Percentiles rank a stretch among this genome's conserved stretches.
Evolutionary conservation across 257 asterid species (phyloP).

Genomic region (Nicotiana benthamiana): DNA sequence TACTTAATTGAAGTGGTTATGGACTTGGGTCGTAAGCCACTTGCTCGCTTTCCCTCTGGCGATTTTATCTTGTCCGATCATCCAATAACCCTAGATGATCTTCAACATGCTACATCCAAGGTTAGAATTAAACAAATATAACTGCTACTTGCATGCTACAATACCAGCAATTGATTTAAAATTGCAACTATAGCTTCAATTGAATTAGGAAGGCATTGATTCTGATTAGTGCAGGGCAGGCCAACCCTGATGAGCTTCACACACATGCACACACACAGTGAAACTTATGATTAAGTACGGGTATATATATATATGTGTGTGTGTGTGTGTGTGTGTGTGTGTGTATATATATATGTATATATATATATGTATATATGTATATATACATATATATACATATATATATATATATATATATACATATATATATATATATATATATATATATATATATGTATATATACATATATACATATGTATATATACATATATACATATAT

Average conservation of each 20-base stretch:
- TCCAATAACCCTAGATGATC: constrained; percentile 61
- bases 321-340: too few species aligned
- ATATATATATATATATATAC: too few species aligned
- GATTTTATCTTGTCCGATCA: constrained; percentile 69
- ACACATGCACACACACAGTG: background rate
- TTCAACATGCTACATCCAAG: constrained; percentile 63
- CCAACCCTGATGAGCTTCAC: background rate
- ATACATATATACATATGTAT: too few species aligned
- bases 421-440: too few species aligned
- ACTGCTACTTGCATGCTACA: background rate
- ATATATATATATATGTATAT: too few species aligned
- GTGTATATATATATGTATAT: too few species aligned
- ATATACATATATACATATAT: too few species aligned
- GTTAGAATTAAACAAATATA: constrained; percentile 14
- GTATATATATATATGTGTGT: too few species aligned
- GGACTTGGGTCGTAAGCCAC: constrained; percentile 93
- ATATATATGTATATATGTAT: too few species aligned
- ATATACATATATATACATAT: too few species aligned
- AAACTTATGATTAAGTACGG: too few species aligned
- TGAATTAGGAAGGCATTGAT: background rate
- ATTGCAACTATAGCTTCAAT: background rate
- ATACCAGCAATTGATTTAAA: background rate
- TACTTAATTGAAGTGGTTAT: constrained; percentile 87
- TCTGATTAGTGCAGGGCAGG: background rate
- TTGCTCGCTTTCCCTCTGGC: constrained; percentile 89